A percentile compares a stretch with the other conserved stretches of the same genome.
Evolutionary conservation across 805 yeast genomes (phyloP).

Genomic region (Debaryomyces maramus): DNA sequence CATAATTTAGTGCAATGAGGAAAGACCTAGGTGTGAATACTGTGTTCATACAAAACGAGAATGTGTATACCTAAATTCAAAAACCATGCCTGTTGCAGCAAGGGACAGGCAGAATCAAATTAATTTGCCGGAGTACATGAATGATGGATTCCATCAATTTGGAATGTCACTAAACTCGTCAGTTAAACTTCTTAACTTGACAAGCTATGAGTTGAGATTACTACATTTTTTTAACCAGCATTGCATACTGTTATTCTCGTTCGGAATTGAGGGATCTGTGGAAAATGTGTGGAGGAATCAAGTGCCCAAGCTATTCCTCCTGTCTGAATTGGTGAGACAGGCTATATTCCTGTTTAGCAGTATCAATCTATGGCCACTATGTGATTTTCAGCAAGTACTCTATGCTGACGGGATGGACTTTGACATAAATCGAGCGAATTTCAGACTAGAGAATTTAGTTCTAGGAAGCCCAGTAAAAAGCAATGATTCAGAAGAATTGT

Average conservation of each 20-base stretch:
- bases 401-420: neutral
- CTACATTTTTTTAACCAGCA: conserved; percentile 27
- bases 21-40: conserved; percentile 32
- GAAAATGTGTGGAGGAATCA: conserved; percentile 24
- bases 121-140: no score
- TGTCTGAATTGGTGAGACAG: conserved; percentile 25
- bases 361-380: conserved; percentile 24
- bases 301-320: conserved; percentile 25
- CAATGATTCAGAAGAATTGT: conserved; percentile 12
- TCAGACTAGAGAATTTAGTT: neutral
- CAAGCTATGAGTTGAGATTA: conserved; percentile 24
- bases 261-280: conserved; percentile 18
- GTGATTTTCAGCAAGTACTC: no score
- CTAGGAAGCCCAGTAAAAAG: neutral
- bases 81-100: no score
- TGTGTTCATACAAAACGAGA: conserved; percentile 26
- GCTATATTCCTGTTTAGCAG: conserved; percentile 24
- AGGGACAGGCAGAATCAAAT: no score
- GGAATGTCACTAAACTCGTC: neutral
- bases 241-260: conserved; percentile 28
- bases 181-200: conserved; percentile 11
- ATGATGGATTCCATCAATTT: no score
- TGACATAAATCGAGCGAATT: no score
- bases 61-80: conserved; percentile 28
- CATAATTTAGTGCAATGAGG: conserved; percentile 30